Percentiles rank a stretch among this genome's conserved stretches.
These are phyloP conservation scores for Coemansia umbellata DNA, from an alignment of 192 early-diverging fungal genomes.

Conservation along the genomic window DNA sequence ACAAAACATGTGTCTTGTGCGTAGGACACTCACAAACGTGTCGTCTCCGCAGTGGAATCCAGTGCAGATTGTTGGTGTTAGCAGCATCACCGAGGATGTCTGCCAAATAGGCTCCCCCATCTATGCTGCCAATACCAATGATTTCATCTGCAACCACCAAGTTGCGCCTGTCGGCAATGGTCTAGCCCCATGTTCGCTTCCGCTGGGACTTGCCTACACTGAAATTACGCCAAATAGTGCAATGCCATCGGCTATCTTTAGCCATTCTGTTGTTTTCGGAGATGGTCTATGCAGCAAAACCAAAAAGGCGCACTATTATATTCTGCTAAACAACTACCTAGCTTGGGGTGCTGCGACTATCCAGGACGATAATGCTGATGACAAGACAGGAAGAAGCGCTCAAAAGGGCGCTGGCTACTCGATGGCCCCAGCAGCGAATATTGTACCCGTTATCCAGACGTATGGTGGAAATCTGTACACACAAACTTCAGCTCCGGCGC, in stretches of 20 bases:
- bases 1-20: slow-evolving; percentile 9
- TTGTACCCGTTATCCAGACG: slow-evolving; percentile 6
- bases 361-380: not conserved
- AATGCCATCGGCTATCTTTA: slow-evolving; percentile 30
- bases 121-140: slow-evolving; percentile 24
- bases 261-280: slow-evolving; percentile 41
- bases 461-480: slow-evolving; percentile 34
- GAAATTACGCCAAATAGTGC: slow-evolving; percentile 2
- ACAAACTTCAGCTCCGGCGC: not conserved
- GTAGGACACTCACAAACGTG: slow-evolving; percentile 11
- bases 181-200: slow-evolving; percentile 25
- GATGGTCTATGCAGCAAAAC: slow-evolving; percentile 15
- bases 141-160: slow-evolving; percentile 22
- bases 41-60: slow-evolving; percentile 11
- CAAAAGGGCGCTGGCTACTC: not conserved
- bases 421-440: slow-evolving; percentile 7
- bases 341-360: slow-evolving; percentile 20
- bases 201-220: slow-evolving; percentile 29
- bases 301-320: slow-evolving; percentile 30
- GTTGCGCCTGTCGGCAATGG: not conserved
- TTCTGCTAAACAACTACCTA: slow-evolving; percentile 23
- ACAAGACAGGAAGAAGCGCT: not conserved
- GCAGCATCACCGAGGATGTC: slow-evolving; percentile 2
- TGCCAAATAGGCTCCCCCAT: slow-evolving; percentile 23
- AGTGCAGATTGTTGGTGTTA: not conserved